Evolutionary conservation across 192 early-diverging fungal genomes (phyloP).

Genomic region (Backusella mclennaniae): DNA sequence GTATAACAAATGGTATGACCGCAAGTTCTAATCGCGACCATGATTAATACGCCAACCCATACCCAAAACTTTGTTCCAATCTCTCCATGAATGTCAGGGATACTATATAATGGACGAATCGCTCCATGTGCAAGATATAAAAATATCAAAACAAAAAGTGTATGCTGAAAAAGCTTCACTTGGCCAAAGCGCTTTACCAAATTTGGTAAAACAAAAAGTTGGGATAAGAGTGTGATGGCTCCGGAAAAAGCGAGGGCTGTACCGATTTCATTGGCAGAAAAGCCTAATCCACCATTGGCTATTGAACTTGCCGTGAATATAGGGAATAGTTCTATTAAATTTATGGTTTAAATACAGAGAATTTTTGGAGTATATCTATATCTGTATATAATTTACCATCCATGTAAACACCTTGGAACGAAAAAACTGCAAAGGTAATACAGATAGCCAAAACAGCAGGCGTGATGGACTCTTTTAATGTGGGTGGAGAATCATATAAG

Average conservation of each 20-base stretch:
- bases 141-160: slow-evolving; percentile 14
- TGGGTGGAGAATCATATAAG: slow-evolving; percentile 7
- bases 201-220: slow-evolving; percentile 46
- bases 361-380: too few relatives aligned
- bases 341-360: not conserved
- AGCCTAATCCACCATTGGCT: slow-evolving; percentile 49
- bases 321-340: slow-evolving; percentile 15
- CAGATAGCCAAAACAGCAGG: slow-evolving; percentile 20
- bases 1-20: slow-evolving; percentile 38
- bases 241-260: slow-evolving; percentile 44
- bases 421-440: slow-evolving; percentile 14
- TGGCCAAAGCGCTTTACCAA: slow-evolving; percentile 43
- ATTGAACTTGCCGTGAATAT: slow-evolving; percentile 23
- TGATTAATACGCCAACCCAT: slow-evolving; percentile 22
- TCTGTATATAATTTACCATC: slow-evolving; percentile 15
- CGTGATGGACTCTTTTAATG: slow-evolving; percentile 24
- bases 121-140: slow-evolving; percentile 16
- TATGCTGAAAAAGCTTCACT: slow-evolving; percentile 40
- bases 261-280: slow-evolving; percentile 47
- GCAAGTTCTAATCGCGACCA: slow-evolving; percentile 19
- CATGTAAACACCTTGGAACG: slow-evolving; percentile 24
- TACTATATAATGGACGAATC: slow-evolving; percentile 19
- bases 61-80: slow-evolving; percentile 24
- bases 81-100: slow-evolving; percentile 22
- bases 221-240: slow-evolving; percentile 42